Percentiles rank a stretch among this genome's conserved stretches.
Evolutionary conservation across 1,284 basidiomycete genomes (phyloP).

Genomic region (Ustilago xerochloae): DNA sequence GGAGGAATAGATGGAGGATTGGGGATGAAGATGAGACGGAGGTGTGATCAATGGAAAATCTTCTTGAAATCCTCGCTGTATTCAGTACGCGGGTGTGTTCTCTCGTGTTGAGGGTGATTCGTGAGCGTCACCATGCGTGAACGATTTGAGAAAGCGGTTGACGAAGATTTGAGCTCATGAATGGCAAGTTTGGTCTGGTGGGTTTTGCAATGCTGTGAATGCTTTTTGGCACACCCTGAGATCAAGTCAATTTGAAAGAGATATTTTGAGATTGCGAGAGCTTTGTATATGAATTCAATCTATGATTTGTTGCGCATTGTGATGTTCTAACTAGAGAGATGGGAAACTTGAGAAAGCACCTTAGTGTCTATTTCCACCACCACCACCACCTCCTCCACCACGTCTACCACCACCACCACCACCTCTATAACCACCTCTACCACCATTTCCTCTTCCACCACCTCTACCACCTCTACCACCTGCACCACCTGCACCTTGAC

Average conservation of each 20-base stretch:
- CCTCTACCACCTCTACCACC: slow-evolving; percentile 22
- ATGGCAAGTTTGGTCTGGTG: too few species aligned
- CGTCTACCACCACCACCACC: slow-evolving; percentile 23
- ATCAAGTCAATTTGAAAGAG: too few species aligned
- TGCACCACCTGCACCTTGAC: slow-evolving; percentile 19
- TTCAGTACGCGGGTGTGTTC: too few species aligned
- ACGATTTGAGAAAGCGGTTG: background rate
- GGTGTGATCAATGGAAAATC: too few species aligned
- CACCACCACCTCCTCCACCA: background rate
- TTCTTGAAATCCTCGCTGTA: too few species aligned
- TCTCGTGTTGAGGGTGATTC: too few species aligned
- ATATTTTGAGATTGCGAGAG: too few species aligned
- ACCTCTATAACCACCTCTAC: slow-evolving; percentile 70
- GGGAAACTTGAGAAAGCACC: too few species aligned
- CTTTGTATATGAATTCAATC: background rate
- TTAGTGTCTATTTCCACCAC: background rate
- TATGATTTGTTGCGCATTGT: background rate
- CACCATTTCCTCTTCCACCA: slow-evolving; percentile 68
- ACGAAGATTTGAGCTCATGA: too few species aligned
- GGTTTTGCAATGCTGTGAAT: too few species aligned
- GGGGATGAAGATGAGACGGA: background rate
- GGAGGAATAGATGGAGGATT: background rate
- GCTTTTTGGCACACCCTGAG: too few species aligned
- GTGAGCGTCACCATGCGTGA: background rate
- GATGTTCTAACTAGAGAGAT: background rate